Conservation (phyloP, 2,329 filamentous ascomycete species). For the Orbilia quercus region DNA sequence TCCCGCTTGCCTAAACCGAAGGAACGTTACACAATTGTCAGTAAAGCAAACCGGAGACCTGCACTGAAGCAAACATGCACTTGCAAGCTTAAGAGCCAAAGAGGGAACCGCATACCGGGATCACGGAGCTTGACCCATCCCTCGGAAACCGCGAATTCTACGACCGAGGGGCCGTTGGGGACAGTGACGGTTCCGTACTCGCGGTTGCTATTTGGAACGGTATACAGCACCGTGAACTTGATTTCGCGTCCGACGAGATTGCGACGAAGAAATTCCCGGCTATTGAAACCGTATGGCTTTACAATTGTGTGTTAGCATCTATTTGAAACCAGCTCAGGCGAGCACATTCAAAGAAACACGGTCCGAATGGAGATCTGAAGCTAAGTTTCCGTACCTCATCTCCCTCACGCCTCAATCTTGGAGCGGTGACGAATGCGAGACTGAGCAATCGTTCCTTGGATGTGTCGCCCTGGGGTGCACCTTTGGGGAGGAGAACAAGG, state of each 20-base stretch:
- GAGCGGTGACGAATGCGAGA: constrained; percentile 90
- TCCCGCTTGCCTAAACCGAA: constrained; percentile 65
- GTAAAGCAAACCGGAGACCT: not conserved
- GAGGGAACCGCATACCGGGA: constrained; percentile 68
- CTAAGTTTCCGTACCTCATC: constrained; percentile 73
- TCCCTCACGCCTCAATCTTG: constrained; percentile 84
- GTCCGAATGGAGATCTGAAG: constrained; percentile 20
- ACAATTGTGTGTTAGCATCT: constrained; percentile 47
- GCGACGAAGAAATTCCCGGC: constrained; percentile 89
- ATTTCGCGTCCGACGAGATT: constrained; percentile 86
- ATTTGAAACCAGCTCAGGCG: constrained; percentile 13
- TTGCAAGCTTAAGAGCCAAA: not conserved
- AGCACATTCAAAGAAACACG: constrained; percentile 13
- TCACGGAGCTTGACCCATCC: constrained; percentile 95
- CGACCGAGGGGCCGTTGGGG: constrained; percentile 79
- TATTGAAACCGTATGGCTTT: constrained; percentile 86
- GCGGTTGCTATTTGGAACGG: constrained; percentile 82
- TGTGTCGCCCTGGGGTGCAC: constrained; percentile 30
- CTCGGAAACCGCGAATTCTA: constrained; percentile 84
- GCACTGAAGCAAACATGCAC: constrained; percentile 1
- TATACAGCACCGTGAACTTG: constrained; percentile 86
- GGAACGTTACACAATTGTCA: constrained; percentile 25
- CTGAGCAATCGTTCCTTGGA: constrained; percentile 68
- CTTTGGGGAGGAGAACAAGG: constrained; percentile 49
- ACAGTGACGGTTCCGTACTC: constrained; percentile 87